Evolutionary conservation across 2,329 filamentous ascomycete genomes (phyloP).

Genomic region (Nakataea oryzae): DNA sequence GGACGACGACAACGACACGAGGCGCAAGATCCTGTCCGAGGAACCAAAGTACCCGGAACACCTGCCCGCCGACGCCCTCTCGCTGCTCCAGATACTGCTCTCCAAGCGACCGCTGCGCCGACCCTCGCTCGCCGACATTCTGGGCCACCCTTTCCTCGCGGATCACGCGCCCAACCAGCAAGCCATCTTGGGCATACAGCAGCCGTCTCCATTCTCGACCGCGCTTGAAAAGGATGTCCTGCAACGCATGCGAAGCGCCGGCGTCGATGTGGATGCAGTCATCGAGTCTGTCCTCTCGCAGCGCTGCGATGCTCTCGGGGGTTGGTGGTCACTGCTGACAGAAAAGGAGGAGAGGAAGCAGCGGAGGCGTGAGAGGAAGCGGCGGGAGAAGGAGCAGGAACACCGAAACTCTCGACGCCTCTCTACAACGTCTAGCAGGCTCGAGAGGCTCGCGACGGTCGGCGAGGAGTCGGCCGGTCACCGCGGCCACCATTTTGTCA

Average conservation of each 20-base stretch:
- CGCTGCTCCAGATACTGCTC: slow-evolving; percentile 68
- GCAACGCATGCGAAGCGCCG: slow-evolving; percentile 84
- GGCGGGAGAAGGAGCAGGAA: slow-evolving; percentile 76
- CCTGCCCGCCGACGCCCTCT: slow-evolving; percentile 66
- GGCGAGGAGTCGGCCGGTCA: slow-evolving; percentile 60
- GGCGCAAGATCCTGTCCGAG: slow-evolving; percentile 71
- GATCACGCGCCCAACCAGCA: slow-evolving; percentile 84
- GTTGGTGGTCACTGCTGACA: slow-evolving; percentile 91
- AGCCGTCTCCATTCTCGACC: slow-evolving; percentile 74
- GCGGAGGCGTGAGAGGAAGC: slow-evolving; percentile 65
- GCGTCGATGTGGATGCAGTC: slow-evolving; percentile 87
- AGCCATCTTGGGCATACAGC: slow-evolving; percentile 73
- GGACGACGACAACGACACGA: slow-evolving; percentile 82
- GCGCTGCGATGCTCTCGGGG: slow-evolving; percentile 79
- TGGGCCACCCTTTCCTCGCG: slow-evolving; percentile 77
- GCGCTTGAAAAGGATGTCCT: slow-evolving; percentile 82
- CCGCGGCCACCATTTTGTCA: slow-evolving; percentile 20
- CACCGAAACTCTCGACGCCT: slow-evolving; percentile 69
- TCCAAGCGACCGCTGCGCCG: slow-evolving; percentile 83
- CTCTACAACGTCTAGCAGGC: slow-evolving; percentile 78
- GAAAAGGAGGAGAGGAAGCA: slow-evolving; percentile 93
- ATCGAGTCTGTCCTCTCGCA: slow-evolving; percentile 90
- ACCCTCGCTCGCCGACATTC: slow-evolving; percentile 73
- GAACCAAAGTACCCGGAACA: slow-evolving; percentile 80
- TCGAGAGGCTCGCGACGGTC: slow-evolving; percentile 73